Evolutionary conservation across 1,139 yeast species (phyloP).

Genomic region (Suhomyces guaymorum): DNA sequence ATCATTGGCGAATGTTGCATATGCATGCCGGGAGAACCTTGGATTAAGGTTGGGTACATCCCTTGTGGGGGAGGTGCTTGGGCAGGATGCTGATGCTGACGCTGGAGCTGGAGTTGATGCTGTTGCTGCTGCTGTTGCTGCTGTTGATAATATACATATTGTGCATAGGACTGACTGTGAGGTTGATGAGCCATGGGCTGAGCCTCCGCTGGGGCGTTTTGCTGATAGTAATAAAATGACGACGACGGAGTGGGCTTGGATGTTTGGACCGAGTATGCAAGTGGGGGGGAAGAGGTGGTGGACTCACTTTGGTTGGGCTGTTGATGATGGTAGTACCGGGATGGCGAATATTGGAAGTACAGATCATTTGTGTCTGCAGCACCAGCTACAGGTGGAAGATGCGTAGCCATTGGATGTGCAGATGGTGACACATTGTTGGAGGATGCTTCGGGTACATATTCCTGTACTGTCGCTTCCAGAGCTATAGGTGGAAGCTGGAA

Average conservation of each 20-base stretch:
- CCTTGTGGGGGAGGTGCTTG: neutral
- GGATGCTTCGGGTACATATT: conserved; percentile 1
- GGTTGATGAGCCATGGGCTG: no score
- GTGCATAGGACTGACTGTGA: no score
- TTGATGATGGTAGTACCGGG: conserved; percentile 2
- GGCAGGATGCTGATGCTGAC: neutral
- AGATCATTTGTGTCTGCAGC: conserved; percentile 3
- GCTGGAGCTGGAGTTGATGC: neutral
- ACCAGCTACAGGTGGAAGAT: neutral
- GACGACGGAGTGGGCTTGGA: conserved; percentile 5
- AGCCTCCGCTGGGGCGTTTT: no score
- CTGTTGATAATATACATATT: conserved; percentile 11
- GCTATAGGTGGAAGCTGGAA: conserved; percentile 3
- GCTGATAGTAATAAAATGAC: conserved; percentile 7
- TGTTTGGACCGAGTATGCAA: conserved; percentile 4
- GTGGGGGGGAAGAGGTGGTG: conserved; percentile 6
- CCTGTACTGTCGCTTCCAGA: conserved; percentile 1
- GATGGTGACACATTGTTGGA: conserved; percentile 7
- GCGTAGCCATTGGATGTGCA: neutral
- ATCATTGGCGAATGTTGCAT: conserved; percentile 4
- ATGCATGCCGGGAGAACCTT: conserved; percentile 2
- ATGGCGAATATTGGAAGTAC: conserved; percentile 8
- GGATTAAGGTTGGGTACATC: no score
- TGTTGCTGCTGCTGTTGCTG: conserved; percentile 8
- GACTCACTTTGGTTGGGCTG: conserved; percentile 4